Conservation (phyloP, 805 yeast genomes). For the Osmozyma mogii region DNA sequence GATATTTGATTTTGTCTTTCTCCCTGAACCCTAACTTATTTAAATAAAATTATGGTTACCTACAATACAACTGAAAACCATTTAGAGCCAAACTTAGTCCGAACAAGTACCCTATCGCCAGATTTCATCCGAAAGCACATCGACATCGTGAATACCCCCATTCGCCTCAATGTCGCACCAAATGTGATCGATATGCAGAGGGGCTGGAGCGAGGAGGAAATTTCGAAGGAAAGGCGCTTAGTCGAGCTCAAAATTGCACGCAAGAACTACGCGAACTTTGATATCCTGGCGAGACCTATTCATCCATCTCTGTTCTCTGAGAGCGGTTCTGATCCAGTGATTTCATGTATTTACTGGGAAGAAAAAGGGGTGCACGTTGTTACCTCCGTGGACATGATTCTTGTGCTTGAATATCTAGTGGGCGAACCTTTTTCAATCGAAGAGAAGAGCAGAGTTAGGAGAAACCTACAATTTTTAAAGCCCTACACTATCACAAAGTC, state of each 20-base stretch:
- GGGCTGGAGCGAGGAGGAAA: slow-evolving; percentile 43
- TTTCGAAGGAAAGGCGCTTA: slow-evolving; percentile 35
- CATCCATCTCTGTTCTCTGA: slow-evolving; percentile 32
- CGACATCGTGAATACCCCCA: slow-evolving; percentile 21
- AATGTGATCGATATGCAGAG: slow-evolving; percentile 29
- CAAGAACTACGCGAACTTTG: slow-evolving; percentile 13
- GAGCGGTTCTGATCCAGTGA: slow-evolving; percentile 35
- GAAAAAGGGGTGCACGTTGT: slow-evolving; percentile 41
- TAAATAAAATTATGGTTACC: too few relatives aligned
- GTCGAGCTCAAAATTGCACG: slow-evolving; percentile 35
- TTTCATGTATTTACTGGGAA: slow-evolving; percentile 55
- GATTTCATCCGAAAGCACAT: slow-evolving; percentile 8
- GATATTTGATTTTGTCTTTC: too few relatives aligned
- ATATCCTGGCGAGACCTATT: neutral
- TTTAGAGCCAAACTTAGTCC: too few relatives aligned
- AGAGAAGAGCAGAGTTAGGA: slow-evolving; percentile 61
- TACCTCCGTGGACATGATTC: slow-evolving; percentile 59
- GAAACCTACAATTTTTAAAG: slow-evolving; percentile 57
- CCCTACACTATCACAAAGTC: slow-evolving; percentile 53
- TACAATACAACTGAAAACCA: too few relatives aligned
- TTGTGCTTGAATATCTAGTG: slow-evolving; percentile 48
- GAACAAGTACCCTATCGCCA: slow-evolving; percentile 12
- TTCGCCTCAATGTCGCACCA: slow-evolving; percentile 20
- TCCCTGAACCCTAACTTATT: too few relatives aligned
- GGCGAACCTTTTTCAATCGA: slow-evolving; percentile 51